Base-by-base conservation (phyloP, 768 basidiomycete genomes). In the Mycena indigotica region DNA sequence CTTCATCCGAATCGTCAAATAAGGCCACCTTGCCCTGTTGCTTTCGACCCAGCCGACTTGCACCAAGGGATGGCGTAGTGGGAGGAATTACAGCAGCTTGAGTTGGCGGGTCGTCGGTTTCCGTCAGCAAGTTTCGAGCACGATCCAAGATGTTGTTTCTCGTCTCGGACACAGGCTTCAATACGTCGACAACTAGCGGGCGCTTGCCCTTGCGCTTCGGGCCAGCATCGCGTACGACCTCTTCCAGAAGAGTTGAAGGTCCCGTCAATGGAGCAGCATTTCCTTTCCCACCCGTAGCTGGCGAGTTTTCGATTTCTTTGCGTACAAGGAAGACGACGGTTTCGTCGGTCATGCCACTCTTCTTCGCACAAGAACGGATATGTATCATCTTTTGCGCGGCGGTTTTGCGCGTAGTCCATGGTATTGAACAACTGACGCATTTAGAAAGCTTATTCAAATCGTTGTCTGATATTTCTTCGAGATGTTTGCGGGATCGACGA, bases 321-420 rank as follows among this genome's bases (percentile, higher is more conserved):
- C 73, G 73, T 4, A 91, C 67, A 24, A 89, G 75, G 25, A 73
- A 57, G 2, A 70, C 69, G 28, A 93, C 61, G 2, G 88, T 89
- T 4, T 84, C 83, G 28, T 81, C 71, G 5, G 76, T 73, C 39
- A 87, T 70, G 3, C 69, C 73, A 21, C 76, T 74, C 69, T 86
- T 91, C 70, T 80, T 85, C 13, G 87, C 83, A 68, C 92, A 94
- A 5, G 76, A 73, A 49, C 77, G 77, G 38, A 94, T 81, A 66
- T 94, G 92, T 2, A 77, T 62, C 67, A 82, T 70, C 69, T 94
- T 94, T 65, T 87, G 84, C 17, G 71, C 61, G 12, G 73, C 73
- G 3, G 81, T 81, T 69, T 94, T 94, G 53, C 81, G 78, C 13
- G 82, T 73, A 3, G 88, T 93, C 91, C 91, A 93, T 1, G 70